Conservation (phyloP, 2,329 filamentous ascomycete species). For the Sporothrix pseudoabietina region DNA sequence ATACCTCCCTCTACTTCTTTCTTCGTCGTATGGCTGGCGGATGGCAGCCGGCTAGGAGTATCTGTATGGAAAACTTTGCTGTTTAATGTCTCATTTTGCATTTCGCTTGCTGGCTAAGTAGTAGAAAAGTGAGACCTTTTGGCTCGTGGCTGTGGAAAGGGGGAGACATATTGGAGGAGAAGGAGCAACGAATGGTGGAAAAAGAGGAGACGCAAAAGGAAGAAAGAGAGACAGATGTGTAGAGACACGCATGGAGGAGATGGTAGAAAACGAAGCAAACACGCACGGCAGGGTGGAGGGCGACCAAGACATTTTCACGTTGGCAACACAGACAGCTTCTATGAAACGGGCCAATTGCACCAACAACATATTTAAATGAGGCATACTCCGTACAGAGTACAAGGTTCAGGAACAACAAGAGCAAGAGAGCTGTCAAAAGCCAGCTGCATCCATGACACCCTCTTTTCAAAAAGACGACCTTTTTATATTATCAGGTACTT, state of each 20-base stretch:
- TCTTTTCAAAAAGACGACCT: neutral
- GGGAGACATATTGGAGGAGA: constrained; percentile 6
- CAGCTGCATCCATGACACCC: neutral
- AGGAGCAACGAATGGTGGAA: neutral
- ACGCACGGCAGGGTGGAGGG: neutral
- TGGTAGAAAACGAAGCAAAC: neutral
- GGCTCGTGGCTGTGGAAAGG: constrained; percentile 14
- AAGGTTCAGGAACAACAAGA: neutral
- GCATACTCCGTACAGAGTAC: neutral
- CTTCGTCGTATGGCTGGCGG: neutral
- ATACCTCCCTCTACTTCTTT: constrained; percentile 3
- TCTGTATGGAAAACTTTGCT: neutral
- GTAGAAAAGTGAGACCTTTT: neutral
- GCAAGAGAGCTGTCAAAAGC: neutral
- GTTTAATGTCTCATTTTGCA: neutral
- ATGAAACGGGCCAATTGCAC: neutral
- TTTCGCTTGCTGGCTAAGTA: neutral
- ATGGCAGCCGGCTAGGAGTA: neutral
- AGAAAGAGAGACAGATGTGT: neutral
- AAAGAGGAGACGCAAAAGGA: neutral
- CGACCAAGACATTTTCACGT: constrained; percentile 1
- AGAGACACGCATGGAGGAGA: neutral
- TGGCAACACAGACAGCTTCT: neutral
- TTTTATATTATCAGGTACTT: neutral
- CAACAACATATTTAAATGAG: neutral